These are phyloP conservation scores for Fragilaria crotonensis DNA, from an alignment of 108 stramenopile species.

Conservation along the genomic window DNA sequence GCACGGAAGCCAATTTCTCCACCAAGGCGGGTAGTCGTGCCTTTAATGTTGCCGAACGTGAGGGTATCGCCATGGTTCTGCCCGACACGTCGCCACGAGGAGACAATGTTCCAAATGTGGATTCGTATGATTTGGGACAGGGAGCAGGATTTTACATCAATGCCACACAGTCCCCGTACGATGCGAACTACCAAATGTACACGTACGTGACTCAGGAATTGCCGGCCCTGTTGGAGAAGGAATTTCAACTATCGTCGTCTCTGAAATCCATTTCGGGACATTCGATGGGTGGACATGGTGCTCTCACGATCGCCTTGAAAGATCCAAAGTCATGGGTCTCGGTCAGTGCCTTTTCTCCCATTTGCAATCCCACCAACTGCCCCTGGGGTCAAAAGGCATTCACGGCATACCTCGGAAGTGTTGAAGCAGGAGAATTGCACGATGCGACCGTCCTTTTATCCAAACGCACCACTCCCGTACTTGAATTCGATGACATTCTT, in stretches of 20 bases:
- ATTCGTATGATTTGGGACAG: conserved; percentile 90
- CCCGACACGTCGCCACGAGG: conserved; percentile 96
- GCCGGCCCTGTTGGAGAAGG: conserved; percentile 52
- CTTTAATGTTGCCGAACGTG: conserved; percentile 59
- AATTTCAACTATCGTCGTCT: conserved; percentile 39
- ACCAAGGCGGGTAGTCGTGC: conserved; percentile 90
- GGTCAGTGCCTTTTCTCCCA: conserved; percentile 93
- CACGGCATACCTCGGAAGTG: conserved; percentile 81
- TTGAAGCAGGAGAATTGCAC: conserved; percentile 68
- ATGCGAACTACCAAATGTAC: conserved; percentile 92
- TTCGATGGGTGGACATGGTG: conserved; percentile 93
- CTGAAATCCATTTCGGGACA: conserved; percentile 81
- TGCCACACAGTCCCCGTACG: conserved; percentile 80
- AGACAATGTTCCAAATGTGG: conserved; percentile 61
- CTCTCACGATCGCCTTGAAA: conserved; percentile 82
- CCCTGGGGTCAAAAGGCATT: conserved; percentile 99
- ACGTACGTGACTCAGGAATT: conserved; percentile 89
- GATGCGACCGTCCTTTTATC: conserved; percentile 85
- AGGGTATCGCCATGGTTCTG: conserved; percentile 86
- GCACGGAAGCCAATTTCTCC: conserved; percentile 93
- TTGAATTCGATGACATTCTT: conserved; percentile 60
- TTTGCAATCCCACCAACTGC: conserved; percentile 88
- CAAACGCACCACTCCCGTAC: conserved; percentile 3
- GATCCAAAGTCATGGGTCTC: conserved; percentile 34
- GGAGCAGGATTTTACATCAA: conserved; percentile 98